Conservation (phyloP, 352 stramenopile genomes). For the Elongisporangium undulatum region DNA sequence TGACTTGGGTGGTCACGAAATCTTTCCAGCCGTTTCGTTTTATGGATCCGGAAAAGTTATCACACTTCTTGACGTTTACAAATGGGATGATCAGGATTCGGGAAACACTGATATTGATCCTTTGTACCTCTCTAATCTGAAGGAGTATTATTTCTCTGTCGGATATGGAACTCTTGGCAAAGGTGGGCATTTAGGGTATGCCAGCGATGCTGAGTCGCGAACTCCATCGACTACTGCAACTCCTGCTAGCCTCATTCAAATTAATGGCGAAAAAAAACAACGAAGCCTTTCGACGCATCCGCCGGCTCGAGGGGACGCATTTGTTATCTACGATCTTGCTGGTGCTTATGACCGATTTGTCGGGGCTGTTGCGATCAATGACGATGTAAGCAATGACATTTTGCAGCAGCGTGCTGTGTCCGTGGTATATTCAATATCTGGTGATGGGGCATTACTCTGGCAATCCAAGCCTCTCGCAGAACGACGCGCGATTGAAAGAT, state of each 20-base stretch:
- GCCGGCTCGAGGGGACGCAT: slow-evolving; percentile 59
- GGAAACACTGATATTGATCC: slow-evolving; percentile 34
- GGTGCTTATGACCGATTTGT: slow-evolving; percentile 51
- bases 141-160: slow-evolving; percentile 73
- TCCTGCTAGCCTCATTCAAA: slow-evolving; percentile 31
- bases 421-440: slow-evolving; percentile 65
- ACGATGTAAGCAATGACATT: slow-evolving; percentile 56
- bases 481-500: slow-evolving; percentile 31
- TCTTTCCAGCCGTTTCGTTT: slow-evolving; percentile 85
- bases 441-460: slow-evolving; percentile 68
- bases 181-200: slow-evolving; percentile 71
- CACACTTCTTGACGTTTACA: slow-evolving; percentile 67
- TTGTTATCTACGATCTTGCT: slow-evolving; percentile 78
- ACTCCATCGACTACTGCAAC: slow-evolving; percentile 9
- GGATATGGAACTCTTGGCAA: slow-evolving; percentile 79
- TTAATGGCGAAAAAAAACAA: slow-evolving; percentile 62
- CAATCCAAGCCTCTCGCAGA: slow-evolving; percentile 61
- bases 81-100: slow-evolving; percentile 60
- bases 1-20: slow-evolving; percentile 73
- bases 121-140: slow-evolving; percentile 69
- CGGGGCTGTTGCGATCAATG: slow-evolving; percentile 70
- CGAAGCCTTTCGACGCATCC: slow-evolving; percentile 79
- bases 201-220: slow-evolving; percentile 34
- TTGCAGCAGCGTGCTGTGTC: slow-evolving; percentile 50
- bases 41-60: slow-evolving; percentile 89